Conservation (phyloP, 768 basidiomycete species). For the button mushroom (Agaricus bisporus) region DNA sequence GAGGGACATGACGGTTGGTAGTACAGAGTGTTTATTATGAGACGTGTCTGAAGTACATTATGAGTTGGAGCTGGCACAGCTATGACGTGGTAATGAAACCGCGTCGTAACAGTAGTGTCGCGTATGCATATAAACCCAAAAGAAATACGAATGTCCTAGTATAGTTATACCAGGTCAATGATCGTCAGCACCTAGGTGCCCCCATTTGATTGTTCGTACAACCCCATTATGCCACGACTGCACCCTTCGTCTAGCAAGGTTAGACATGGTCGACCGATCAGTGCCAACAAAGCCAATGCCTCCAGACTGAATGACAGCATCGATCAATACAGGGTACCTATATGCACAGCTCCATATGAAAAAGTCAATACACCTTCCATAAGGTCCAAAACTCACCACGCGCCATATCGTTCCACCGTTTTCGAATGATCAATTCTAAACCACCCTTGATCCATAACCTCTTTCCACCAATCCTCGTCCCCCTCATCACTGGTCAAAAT, state of each 20-base stretch:
- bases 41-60: background rate
- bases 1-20: conserved; percentile 18
- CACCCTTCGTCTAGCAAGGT: conserved; percentile 59
- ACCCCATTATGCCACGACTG: conserved; percentile 60
- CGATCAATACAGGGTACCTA: conserved; percentile 71
- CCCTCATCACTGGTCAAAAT: conserved; percentile 63
- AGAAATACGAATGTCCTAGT: too few species aligned
- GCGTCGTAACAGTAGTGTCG: background rate
- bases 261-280: conserved; percentile 64
- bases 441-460: conserved; percentile 46
- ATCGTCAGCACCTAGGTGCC: conserved; percentile 47
- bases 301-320: conserved; percentile 64
- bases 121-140: background rate
- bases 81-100: background rate
- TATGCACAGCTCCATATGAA: background rate
- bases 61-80: background rate
- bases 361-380: background rate
- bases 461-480: conserved; percentile 53
- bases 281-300: conserved; percentile 71
- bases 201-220: conserved; percentile 52
- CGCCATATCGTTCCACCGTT: conserved; percentile 40
- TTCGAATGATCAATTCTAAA: conserved; percentile 40
- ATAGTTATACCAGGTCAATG: conserved; percentile 27
- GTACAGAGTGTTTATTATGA: background rate
- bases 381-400: conserved; percentile 33